Evolutionary conservation across 1,139 yeast species (phyloP).

Genomic region (Scheffersomyces insectosa): DNA sequence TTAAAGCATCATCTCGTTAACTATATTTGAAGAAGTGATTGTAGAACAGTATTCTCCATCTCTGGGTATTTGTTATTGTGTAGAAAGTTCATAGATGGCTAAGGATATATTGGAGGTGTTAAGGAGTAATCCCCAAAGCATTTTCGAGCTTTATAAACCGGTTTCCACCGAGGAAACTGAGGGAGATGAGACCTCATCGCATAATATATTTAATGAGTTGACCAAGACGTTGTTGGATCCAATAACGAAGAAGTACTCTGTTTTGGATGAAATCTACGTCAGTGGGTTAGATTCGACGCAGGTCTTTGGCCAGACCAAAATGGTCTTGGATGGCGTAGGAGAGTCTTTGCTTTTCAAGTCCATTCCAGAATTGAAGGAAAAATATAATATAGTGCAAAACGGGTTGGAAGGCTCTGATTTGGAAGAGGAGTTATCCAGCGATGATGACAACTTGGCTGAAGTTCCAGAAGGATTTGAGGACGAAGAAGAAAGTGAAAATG

Average conservation of each 20-base stretch:
- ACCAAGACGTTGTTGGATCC: constrained; percentile 67
- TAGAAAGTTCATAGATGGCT: constrained; percentile 11
- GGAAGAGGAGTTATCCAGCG: constrained; percentile 11
- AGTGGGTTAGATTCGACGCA: constrained; percentile 91
- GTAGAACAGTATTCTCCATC: too few relatives aligned
- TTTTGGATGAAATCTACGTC: constrained; percentile 76
- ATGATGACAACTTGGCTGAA: constrained; percentile 13
- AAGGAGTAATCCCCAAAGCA: constrained; percentile 25
- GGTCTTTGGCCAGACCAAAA: constrained; percentile 90
- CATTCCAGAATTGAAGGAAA: constrained; percentile 43
- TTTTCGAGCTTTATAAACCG: constrained; percentile 22
- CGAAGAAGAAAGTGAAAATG: constrained; percentile 16
- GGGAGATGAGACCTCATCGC: constrained; percentile 3
- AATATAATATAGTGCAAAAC: constrained; percentile 15
- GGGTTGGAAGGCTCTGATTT: constrained; percentile 23
- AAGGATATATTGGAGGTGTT: constrained; percentile 20
- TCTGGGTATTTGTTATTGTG: too few relatives aligned
- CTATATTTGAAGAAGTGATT: too few relatives aligned
- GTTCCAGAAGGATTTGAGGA: constrained; percentile 16
- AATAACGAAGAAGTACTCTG: constrained; percentile 60
- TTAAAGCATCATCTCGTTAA: too few relatives aligned
- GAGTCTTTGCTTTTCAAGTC: constrained; percentile 53
- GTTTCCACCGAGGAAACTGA: constrained; percentile 8
- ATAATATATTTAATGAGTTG: constrained; percentile 28
- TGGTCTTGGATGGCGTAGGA: constrained; percentile 72